Evolutionary conservation across 768 basidiomycete species (phyloP).

Genomic region (Lentinus tigrinus): DNA sequence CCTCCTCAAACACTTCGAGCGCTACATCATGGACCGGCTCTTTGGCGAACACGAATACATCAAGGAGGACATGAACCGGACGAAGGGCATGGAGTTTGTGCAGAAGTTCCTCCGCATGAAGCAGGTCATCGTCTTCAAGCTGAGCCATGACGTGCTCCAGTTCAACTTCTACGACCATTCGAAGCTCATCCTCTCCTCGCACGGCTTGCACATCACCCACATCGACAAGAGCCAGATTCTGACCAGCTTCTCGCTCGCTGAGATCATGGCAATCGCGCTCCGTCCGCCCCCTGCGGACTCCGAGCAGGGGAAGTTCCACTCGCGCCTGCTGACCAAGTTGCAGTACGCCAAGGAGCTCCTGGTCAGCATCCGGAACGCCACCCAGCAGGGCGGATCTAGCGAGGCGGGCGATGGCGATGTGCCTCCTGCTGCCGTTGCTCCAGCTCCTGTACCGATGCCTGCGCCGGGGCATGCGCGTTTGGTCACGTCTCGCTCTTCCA

Average conservation of each 20-base stretch:
- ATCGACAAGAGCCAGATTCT: constrained; percentile 88
- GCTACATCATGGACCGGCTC: constrained; percentile 90
- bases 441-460: background rate
- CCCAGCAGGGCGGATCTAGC: background rate
- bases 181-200: constrained; percentile 84
- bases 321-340: constrained; percentile 72
- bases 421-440: background rate
- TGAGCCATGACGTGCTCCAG: constrained; percentile 97
- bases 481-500: background rate
- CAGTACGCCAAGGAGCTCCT: constrained; percentile 87
- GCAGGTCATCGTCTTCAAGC: constrained; percentile 93
- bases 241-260: constrained; percentile 68
- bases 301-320: constrained; percentile 59
- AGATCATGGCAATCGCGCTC: constrained; percentile 62
- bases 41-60: constrained; percentile 85
- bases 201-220: constrained; percentile 78
- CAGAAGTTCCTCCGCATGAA: constrained; percentile 96
- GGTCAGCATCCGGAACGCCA: constrained; percentile 63
- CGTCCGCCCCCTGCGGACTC: constrained; percentile 41
- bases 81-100: constrained; percentile 91
- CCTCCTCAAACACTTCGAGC: constrained; percentile 89
- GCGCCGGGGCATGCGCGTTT: background rate
- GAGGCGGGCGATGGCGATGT: background rate
- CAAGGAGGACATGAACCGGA: constrained; percentile 64
- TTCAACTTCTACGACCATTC: constrained; percentile 99